Conservation (phyloP, 805 yeast species). For the Phaffomyces antillensis region DNA sequence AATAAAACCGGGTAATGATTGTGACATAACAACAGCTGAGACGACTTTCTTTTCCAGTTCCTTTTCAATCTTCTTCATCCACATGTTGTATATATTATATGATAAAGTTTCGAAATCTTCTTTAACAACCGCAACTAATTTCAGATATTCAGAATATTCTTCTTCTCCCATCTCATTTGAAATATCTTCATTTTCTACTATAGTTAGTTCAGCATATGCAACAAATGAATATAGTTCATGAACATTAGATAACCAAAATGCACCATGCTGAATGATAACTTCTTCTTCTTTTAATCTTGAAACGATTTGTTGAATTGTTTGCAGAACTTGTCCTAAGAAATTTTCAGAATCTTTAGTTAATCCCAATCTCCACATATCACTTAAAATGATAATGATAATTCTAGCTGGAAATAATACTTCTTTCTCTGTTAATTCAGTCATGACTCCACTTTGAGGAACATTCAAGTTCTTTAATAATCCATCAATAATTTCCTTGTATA, state of each 20-base stretch:
- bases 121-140: conserved; percentile 82
- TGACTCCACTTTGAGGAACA: conserved; percentile 80
- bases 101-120: conserved; percentile 92
- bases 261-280: conserved; percentile 75
- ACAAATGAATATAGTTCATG: conserved; percentile 94
- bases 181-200: conserved; percentile 73
- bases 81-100: conserved; percentile 89
- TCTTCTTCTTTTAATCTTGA: conserved; percentile 77
- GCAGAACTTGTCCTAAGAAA: conserved; percentile 81
- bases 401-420: conserved; percentile 96
- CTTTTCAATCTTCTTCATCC: conserved; percentile 94
- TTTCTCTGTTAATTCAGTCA: conserved; percentile 74
- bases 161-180: conserved; percentile 80
- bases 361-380: conserved; percentile 98
- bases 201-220: conserved; percentile 88
- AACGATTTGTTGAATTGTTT: conserved; percentile 80
- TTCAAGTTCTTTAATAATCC: conserved; percentile 79
- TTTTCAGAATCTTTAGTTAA: conserved; percentile 87
- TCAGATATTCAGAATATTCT: conserved; percentile 85
- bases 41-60: conserved; percentile 85
- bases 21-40: conserved; percentile 92
- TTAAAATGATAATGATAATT: conserved; percentile 81
- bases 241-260: conserved; percentile 95
- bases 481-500: conserved; percentile 80
- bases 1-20: conserved; percentile 92